These are phyloP conservation scores for Eremochloa ophiuroides DNA, from an alignment of 176 grass and related monocot species.

Conservation along the genomic window DNA sequence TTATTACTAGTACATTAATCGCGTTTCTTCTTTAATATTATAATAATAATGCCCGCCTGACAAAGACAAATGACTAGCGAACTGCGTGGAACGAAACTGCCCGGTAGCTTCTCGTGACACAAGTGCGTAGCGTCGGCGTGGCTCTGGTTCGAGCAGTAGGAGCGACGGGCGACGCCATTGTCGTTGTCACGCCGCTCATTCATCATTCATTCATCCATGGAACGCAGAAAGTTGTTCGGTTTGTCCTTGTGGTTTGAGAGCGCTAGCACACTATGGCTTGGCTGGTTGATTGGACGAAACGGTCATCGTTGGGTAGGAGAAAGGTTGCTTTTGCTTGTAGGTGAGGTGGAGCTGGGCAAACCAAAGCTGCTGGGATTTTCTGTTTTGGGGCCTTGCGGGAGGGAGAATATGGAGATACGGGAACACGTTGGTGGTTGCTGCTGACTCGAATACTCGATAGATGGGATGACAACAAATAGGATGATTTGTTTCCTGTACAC, in stretches of 20 bases:
- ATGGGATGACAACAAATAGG: neutral
- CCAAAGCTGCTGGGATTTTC: neutral
- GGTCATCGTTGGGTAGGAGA: conserved; percentile 35
- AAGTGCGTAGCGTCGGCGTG: no score
- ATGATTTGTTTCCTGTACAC: neutral
- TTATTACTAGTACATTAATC: neutral
- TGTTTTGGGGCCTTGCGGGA: neutral
- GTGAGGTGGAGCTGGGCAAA: conserved; percentile 11
- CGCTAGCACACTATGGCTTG: neutral
- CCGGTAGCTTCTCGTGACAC: neutral
- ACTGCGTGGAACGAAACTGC: neutral
- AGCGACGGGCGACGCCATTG: conserved; percentile 40
- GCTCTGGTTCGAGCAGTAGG: conserved; percentile 22
- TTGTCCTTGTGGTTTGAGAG: conserved; percentile 28
- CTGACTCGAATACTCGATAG: neutral
- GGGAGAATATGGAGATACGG: neutral
- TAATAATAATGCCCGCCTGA: neutral
- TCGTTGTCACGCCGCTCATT: conserved; percentile 29
- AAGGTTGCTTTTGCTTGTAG: conserved; percentile 51
- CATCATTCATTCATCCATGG: neutral
- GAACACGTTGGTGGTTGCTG: neutral
- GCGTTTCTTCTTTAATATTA: no score
- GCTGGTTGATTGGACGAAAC: neutral
- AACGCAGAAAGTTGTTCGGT: neutral
- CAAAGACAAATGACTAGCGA: neutral